A percentile compares a stretch with the other conserved stretches of the same genome.
Conservation (phyloP, 225 moss, liverwort and hornwort genomes). For the Neckera pumila region DNA sequence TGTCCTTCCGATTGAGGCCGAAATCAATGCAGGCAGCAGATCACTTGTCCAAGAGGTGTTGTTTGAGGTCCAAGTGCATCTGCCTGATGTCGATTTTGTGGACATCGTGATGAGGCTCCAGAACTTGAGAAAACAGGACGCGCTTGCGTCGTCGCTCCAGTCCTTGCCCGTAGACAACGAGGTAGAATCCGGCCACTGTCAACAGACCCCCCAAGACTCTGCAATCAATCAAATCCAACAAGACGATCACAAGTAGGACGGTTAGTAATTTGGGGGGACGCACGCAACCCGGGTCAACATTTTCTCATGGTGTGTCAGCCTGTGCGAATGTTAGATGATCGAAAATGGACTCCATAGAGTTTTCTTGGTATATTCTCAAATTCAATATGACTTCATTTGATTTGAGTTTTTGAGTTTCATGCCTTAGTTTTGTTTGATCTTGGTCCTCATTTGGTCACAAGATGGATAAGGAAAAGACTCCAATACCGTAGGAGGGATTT, state of each 20-base stretch:
- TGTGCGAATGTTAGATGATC: too few species aligned
- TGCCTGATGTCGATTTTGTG: slow-evolving; percentile 15
- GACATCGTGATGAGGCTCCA: slow-evolving; percentile 14
- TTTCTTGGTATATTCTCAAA: too few species aligned
- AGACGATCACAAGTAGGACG: background rate
- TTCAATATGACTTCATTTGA: background rate
- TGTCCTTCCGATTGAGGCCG: background rate
- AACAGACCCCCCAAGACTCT: slow-evolving; percentile 31
- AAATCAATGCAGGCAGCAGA: too few species aligned
- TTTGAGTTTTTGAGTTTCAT: background rate
- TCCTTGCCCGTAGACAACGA: slow-evolving; percentile 46
- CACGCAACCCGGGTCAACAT: too few species aligned
- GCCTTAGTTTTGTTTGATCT: background rate
- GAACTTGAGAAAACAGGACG: background rate
- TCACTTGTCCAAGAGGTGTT: slow-evolving; percentile 6
- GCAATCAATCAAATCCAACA: background rate
- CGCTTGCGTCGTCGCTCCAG: slow-evolving; percentile 36
- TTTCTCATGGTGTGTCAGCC: too few species aligned
- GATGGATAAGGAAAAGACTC: background rate
- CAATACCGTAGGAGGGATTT: background rate
- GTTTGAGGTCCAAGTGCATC: slow-evolving; percentile 10
- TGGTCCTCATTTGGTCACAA: background rate
- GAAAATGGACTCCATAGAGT: background rate
- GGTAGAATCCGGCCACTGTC: slow-evolving; percentile 39
- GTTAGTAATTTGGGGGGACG: background rate